A percentile compares a stretch with the other conserved stretches of the same genome.
phyloP scores from a whole-genome alignment of 2,329 filamentous ascomycete species.

The Bipolaris oryzae region DNA sequence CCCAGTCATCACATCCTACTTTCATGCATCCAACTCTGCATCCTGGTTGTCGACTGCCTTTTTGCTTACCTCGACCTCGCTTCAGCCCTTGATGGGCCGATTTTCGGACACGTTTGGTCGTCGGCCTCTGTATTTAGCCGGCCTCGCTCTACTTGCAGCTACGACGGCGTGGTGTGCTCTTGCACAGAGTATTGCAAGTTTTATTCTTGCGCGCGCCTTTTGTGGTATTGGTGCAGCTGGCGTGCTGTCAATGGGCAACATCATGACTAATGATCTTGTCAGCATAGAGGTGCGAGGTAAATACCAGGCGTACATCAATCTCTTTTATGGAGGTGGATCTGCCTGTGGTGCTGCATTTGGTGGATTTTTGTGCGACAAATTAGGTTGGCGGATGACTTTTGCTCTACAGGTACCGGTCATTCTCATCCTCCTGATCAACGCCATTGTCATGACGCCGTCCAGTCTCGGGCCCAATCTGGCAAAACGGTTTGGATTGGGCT shows the following conservation, averaged over 20 bases:
- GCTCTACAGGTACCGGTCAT: slow-evolving; percentile 59
- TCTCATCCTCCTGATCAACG: slow-evolving; percentile 52
- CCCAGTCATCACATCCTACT: slow-evolving; percentile 81
- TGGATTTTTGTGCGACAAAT: slow-evolving; percentile 69
- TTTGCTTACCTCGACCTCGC: slow-evolving; percentile 75
- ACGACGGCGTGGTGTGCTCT: slow-evolving; percentile 73
- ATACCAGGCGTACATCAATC: slow-evolving; percentile 73
- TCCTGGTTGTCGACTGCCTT: slow-evolving; percentile 85
- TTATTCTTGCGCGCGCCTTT: slow-evolving; percentile 72
- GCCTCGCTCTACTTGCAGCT: slow-evolving; percentile 65
- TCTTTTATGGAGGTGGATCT: slow-evolving; percentile 62
- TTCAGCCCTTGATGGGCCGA: slow-evolving; percentile 76
- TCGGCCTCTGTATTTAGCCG: slow-evolving; percentile 68
- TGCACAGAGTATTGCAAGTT: slow-evolving; percentile 69
- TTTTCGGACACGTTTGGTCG: slow-evolving; percentile 76
- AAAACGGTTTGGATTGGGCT: slow-evolving; percentile 48
- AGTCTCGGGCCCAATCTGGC: slow-evolving; percentile 54
- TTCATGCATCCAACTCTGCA: slow-evolving; percentile 76
- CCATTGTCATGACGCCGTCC: slow-evolving; percentile 52
- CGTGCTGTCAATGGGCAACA: slow-evolving; percentile 69
- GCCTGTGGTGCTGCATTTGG: slow-evolving; percentile 70
- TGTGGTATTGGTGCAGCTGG: slow-evolving; percentile 77
- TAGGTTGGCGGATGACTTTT: slow-evolving; percentile 78
- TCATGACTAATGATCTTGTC: slow-evolving; percentile 75
- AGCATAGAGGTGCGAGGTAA: slow-evolving; percentile 73